Evolutionary conservation across 371 early-diverging fungal genomes (phyloP), one percentile per base, ranked within the genome.

Genomic region (Gilbertella persicaria): DNA sequence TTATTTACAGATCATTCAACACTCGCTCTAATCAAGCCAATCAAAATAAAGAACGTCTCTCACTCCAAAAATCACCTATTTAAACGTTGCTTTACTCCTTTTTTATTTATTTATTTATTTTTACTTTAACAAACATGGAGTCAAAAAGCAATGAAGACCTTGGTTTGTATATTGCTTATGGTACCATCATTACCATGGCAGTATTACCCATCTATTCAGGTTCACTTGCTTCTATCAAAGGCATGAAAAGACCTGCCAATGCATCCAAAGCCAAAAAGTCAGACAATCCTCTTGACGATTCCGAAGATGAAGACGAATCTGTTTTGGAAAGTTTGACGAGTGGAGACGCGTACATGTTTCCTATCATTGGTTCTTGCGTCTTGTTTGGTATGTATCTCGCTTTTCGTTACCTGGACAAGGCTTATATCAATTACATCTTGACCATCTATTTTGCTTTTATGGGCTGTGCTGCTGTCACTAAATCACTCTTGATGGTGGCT

Each of bases 311-410:
- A 50, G 83, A 84, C 3, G 89, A 88, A 36, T 73, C 85, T 5
- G 72, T 75, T 13, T 69, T 73, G 47, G 97, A 97, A 60, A 85
- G 87, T 35, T 81, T 97, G 55, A 84, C 90, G 4, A 64, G 91
- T 4, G 83, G 89, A 58, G 98, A 97, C 71, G 98, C 98, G 20
- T 90, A 92, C 69, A 83, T 88, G 90, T 94, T 95, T 64, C 96
- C 98, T 9, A 66, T 96, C 23, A 85, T 92, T 63, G 98, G 96
- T 21, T 95, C 96, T 12, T 75, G 67, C 17, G 90, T 88, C 9
- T 72, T 97, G 4, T 88, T 96, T 53, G 79, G 86, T 1, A 71
- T 97, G 56, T 97, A 95, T 75, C 56, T 96, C 43, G 70, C 94
- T 23, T 91, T 94, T 82, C 84, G 86, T 54, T 95, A 76, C 56